These are phyloP conservation scores for Emmonsiellopsis sp. DNA, from an alignment of 2,329 filamentous ascomycete species.

Conservation along the genomic window DNA sequence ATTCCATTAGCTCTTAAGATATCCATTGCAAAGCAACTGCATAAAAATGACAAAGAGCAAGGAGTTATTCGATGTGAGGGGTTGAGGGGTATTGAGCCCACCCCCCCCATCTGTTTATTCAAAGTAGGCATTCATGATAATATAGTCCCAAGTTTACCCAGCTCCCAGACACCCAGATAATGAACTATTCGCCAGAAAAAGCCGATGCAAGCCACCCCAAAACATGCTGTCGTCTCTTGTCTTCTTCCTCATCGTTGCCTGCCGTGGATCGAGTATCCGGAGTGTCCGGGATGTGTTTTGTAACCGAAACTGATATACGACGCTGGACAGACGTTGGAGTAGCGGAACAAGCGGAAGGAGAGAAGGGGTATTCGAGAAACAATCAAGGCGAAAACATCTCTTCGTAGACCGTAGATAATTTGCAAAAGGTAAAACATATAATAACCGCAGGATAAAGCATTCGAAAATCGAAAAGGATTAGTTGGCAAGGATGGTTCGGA, in stretches of 20 bases:
- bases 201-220: slow-evolving; percentile 2
- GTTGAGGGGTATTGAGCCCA: too few relatives aligned
- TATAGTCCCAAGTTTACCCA: background rate
- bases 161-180: background rate
- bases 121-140: background rate
- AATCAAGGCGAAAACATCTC: background rate
- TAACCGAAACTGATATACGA: background rate
- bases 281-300: too few relatives aligned
- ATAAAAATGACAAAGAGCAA: too few relatives aligned
- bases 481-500: slow-evolving; percentile 79
- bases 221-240: background rate
- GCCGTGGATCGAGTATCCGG: background rate
- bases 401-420: background rate
- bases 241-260: background rate
- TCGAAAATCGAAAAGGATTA: slow-evolving; percentile 36
- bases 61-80: too few relatives aligned
- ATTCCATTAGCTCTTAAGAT: too few relatives aligned
- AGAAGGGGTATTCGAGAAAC: background rate
- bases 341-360: background rate
- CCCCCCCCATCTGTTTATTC: background rate
- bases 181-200: background rate
- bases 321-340: background rate
- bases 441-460: slow-evolving; percentile 5
- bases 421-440: slow-evolving; percentile 7
- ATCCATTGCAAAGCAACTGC: too few relatives aligned